Conservation (phyloP, 2,329 filamentous ascomycete genomes). For the Hypocrella siamensis region DNA sequence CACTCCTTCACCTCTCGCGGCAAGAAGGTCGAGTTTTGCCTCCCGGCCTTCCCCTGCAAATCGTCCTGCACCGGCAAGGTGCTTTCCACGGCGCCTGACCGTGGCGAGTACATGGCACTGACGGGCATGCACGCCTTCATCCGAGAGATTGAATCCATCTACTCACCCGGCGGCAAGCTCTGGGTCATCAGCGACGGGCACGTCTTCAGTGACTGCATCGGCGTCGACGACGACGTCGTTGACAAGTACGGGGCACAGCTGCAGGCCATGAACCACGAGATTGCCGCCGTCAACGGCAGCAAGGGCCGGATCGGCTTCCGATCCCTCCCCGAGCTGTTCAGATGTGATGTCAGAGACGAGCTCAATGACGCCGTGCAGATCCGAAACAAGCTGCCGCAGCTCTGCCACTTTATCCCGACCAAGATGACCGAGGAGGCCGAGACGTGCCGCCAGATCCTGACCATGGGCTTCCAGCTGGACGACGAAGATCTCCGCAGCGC, state of each 20-base stretch:
- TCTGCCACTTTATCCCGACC: constrained; percentile 15
- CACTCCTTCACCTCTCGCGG: constrained; percentile 9
- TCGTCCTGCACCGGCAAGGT: constrained; percentile 20
- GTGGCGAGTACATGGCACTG: constrained; percentile 18
- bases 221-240: constrained; percentile 25
- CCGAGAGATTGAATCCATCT: constrained; percentile 13
- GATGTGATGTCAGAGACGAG: constrained; percentile 5
- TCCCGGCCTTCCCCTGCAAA: constrained; percentile 24
- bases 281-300: constrained; percentile 10
- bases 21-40: constrained; percentile 11
- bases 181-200: constrained; percentile 24
- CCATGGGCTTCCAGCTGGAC: constrained; percentile 19
- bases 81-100: constrained; percentile 14
- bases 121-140: constrained; percentile 14
- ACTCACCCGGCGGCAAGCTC: constrained; percentile 17
- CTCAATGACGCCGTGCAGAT: neutral
- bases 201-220: constrained; percentile 26
- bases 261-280: constrained; percentile 18
- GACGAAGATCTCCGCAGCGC: constrained; percentile 10
- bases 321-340: constrained; percentile 15
- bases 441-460: constrained; percentile 15
- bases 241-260: constrained; percentile 21
- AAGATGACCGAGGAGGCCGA: constrained; percentile 12
- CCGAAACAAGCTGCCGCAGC: constrained; percentile 23
- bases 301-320: constrained; percentile 12